A percentile compares a stretch with the other conserved stretches of the same genome.
phyloP scores from a whole-genome alignment of 23 red algal species.

The Pyropia yezoensis region DNA sequence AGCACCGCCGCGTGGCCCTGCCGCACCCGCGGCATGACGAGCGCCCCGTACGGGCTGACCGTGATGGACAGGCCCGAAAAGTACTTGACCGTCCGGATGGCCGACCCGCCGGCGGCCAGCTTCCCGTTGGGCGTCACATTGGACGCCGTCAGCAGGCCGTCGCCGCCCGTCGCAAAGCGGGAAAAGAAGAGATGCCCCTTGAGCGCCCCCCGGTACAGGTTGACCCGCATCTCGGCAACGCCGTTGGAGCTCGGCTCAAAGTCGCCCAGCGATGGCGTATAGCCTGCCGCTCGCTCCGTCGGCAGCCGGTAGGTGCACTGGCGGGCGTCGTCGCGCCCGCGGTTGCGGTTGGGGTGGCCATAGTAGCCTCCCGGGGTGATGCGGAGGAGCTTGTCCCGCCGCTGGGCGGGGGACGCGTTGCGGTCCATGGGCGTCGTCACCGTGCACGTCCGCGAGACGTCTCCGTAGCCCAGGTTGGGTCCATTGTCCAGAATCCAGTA shows the following conservation, averaged over 20 bases:
- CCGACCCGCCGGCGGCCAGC: background rate
- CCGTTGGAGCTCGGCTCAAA: conserved; percentile 43
- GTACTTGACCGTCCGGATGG: conserved; percentile 5
- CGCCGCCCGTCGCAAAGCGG: conserved; percentile 25
- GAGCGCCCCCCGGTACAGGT: conserved; percentile 15
- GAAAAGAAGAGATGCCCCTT: conserved; percentile 35
- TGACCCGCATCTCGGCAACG: conserved; percentile 24
- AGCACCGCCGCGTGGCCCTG: conserved; percentile 19
- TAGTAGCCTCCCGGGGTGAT: conserved; percentile 22
- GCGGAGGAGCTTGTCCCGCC: conserved; percentile 11
- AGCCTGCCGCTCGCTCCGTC: background rate
- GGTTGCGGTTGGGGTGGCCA: conserved; percentile 57
- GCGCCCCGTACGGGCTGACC: conserved; percentile 22
- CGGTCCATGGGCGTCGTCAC: conserved; percentile 21
- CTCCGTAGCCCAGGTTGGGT: conserved; percentile 49
- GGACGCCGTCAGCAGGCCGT: background rate
- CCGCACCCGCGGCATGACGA: conserved; percentile 36
- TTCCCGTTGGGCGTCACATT: conserved; percentile 1
- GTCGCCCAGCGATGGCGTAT: background rate
- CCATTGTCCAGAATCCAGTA: conserved; percentile 55
- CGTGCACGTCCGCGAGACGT: conserved; percentile 19
- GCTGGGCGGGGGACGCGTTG: background rate
- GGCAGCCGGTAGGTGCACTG: conserved; percentile 35
- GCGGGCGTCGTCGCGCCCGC: conserved; percentile 33
- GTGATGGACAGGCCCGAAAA: conserved; percentile 15